Conservation (phyloP, 805 yeast species). For the Candida chilensis region DNA sequence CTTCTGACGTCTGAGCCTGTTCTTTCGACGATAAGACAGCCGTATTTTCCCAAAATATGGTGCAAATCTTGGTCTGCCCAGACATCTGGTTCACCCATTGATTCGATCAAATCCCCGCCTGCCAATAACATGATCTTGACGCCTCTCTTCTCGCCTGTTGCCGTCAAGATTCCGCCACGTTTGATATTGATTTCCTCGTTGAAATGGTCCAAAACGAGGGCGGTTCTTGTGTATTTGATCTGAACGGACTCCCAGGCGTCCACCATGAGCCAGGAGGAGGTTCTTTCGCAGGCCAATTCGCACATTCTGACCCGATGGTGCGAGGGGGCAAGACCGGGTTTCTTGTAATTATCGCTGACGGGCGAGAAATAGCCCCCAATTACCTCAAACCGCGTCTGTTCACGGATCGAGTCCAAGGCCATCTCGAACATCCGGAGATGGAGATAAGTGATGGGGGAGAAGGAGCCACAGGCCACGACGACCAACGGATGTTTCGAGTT, state of each 20-base stretch:
- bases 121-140: conserved; percentile 94
- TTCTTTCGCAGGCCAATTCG: conserved; percentile 94
- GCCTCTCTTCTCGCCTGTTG: conserved; percentile 57
- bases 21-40: conserved; percentile 93
- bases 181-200: conserved; percentile 90
- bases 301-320: conserved; percentile 95
- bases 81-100: conserved; percentile 99
- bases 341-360: conserved; percentile 85
- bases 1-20: conserved; percentile 95
- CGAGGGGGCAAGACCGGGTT: conserved; percentile 86
- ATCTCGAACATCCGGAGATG: conserved; percentile 97
- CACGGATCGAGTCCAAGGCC: conserved; percentile 92
- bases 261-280: conserved; percentile 96
- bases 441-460: conserved; percentile 89
- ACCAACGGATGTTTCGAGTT: conserved; percentile 82
- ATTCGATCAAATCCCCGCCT: conserved; percentile 95
- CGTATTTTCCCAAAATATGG: conserved; percentile 92
- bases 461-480: conserved; percentile 95
- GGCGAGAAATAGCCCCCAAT: conserved; percentile 96
- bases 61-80: conserved; percentile 97
- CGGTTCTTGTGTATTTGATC: conserved; percentile 85
- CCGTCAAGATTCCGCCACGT: conserved; percentile 70
- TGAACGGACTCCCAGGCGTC: conserved; percentile 99
- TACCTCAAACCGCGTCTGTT: conserved; percentile 89
- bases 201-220: conserved; percentile 91